Percentiles rank a stretch among this genome's conserved stretches.
Conservation (phyloP, 164 flowering plant genomes). For the Vitis amurensis region DNA sequence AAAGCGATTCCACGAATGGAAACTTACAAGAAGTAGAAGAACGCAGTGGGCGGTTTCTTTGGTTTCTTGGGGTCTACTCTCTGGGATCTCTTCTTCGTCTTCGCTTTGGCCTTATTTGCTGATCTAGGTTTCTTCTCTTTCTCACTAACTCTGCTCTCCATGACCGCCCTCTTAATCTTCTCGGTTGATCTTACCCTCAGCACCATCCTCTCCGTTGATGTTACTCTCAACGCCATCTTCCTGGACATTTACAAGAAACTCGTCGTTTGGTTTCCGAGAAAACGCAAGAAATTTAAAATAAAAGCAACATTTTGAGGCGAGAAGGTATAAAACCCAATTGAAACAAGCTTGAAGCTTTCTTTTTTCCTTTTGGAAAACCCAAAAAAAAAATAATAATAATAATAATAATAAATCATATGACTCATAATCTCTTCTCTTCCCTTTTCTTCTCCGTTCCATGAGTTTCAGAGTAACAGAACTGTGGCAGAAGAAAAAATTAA, state of each 20-base stretch:
- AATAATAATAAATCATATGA: too few relatives aligned
- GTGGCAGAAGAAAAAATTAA: too few relatives aligned
- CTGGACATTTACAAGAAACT: slow-evolving; percentile 8
- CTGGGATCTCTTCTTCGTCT: slow-evolving; percentile 33
- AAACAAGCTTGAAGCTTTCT: too few relatives aligned
- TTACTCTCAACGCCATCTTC: slow-evolving; percentile 14
- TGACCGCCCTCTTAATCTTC: slow-evolving; percentile 24
- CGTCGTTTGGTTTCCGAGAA: not conserved
- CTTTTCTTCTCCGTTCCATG: too few relatives aligned
- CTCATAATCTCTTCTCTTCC: too few relatives aligned
- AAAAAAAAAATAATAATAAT: too few relatives aligned
- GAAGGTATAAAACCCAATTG: too few relatives aligned
- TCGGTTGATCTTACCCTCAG: slow-evolving; percentile 24
- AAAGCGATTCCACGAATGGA: not conserved
- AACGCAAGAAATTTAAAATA: too few relatives aligned
- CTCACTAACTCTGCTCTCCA: slow-evolving; percentile 15
- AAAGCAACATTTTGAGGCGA: too few relatives aligned
- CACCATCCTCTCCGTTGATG: slow-evolving; percentile 16
- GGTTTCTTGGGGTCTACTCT: slow-evolving; percentile 62
- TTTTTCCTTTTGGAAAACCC: too few relatives aligned
- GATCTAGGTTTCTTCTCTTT: slow-evolving; percentile 22
- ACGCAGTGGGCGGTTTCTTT: slow-evolving; percentile 94
- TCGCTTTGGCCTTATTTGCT: slow-evolving; percentile 30
- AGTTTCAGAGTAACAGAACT: too few relatives aligned
- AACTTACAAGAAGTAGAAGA: slow-evolving; percentile 80